Conservation (phyloP, 139 green algal genomes). For the Diplosphaera chodatii region DNA sequence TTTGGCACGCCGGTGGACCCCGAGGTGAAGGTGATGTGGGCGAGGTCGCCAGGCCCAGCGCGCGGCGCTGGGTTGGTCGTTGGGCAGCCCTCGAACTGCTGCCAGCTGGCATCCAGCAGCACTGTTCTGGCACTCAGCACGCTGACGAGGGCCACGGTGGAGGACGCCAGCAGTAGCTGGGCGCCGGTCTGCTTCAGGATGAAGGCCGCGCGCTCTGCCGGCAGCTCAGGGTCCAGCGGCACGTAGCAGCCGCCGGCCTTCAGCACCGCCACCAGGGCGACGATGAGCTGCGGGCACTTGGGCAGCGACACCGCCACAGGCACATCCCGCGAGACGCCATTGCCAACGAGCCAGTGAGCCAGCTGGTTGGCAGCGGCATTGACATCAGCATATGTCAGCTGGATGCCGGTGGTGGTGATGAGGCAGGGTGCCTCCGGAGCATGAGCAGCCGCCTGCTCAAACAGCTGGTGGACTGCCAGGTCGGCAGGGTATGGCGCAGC, state of each 20-base stretch:
- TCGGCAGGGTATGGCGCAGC: constrained; percentile 2
- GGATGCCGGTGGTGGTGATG: not conserved
- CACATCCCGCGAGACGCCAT: constrained; percentile 10
- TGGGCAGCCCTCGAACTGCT: not conserved
- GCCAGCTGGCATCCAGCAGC: constrained; percentile 2
- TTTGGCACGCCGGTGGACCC: constrained; percentile 56
- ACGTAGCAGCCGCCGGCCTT: constrained; percentile 47
- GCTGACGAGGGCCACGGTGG: not conserved
- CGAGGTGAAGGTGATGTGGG: constrained; percentile 59
- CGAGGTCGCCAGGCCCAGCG: constrained; percentile 12
- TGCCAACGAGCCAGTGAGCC: constrained; percentile 14
- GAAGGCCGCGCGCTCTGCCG: constrained; percentile 27
- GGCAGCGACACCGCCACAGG: constrained; percentile 37
- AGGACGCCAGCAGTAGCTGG: not conserved
- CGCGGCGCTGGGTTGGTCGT: not conserved
- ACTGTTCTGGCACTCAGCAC: not conserved
- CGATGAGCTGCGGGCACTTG: constrained; percentile 29
- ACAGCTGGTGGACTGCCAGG: constrained; percentile 15
- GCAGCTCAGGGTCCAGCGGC: constrained; percentile 51
- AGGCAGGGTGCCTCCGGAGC: constrained; percentile 11
- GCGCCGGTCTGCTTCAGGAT: constrained; percentile 27
- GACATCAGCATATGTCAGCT: constrained; percentile 14
- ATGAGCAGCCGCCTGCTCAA: constrained; percentile 13
- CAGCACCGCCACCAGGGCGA: constrained; percentile 30
- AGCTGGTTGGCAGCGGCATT: constrained; percentile 26